Percentiles rank a stretch among this genome's conserved stretches.
These are phyloP conservation scores for Ustilago curta DNA, from an alignment of 1,284 basidiomycete species.

Conservation along the genomic window DNA sequence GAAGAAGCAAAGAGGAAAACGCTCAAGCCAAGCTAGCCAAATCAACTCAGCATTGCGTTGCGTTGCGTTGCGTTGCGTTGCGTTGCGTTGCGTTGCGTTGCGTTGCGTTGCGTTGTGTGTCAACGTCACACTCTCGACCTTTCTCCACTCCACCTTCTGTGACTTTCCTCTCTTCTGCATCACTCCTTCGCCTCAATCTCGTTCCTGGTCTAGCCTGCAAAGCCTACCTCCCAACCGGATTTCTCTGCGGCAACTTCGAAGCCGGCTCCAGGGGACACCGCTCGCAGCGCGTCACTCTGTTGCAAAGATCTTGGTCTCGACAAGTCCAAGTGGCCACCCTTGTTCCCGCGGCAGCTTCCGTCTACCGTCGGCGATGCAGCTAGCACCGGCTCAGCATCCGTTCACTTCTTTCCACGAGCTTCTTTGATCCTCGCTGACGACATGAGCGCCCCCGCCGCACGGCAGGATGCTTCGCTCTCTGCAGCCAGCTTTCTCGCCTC, in stretches of 20 bases:
- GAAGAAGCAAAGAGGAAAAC: background rate
- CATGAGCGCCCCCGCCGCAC: constrained; percentile 22
- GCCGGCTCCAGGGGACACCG: background rate
- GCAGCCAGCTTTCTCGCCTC: constrained; percentile 45
- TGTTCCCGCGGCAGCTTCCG: background rate
- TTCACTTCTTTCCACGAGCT: background rate
- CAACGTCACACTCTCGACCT: background rate
- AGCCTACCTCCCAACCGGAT: background rate
- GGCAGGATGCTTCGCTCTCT: constrained; percentile 30
- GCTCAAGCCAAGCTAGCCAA: constrained; percentile 13
- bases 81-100: background rate
- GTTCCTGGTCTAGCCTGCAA: background rate
- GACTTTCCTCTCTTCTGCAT: background rate
- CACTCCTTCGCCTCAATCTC: background rate
- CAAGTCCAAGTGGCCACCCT: background rate
- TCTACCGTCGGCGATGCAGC: constrained; percentile 18
- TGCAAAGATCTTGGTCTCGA: background rate
- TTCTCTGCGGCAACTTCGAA: background rate
- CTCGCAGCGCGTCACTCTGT: background rate
- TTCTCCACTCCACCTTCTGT: background rate
- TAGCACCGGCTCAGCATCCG: background rate
- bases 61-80: no score
- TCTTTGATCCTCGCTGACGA: background rate
- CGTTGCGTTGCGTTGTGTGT: background rate
- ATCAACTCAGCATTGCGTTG: background rate